phyloP scores from a whole-genome alignment of 2,329 filamentous ascomycete species.

The Hypoxylon sp. region DNA sequence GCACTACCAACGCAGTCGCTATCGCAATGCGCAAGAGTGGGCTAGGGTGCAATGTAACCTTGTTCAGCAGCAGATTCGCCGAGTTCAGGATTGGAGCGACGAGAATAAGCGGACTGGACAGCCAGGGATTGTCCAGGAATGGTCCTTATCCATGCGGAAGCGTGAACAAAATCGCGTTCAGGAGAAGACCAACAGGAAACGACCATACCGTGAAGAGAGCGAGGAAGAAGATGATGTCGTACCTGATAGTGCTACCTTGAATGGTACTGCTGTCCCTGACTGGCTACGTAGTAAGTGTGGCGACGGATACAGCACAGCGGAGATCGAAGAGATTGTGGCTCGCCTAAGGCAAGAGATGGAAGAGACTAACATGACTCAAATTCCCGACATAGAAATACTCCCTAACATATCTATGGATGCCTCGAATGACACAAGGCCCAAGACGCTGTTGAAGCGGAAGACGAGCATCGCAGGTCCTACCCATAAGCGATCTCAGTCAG shows the following conservation, averaged over 20 bases:
- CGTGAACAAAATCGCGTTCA: constrained; percentile 73
- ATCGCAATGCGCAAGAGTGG: constrained; percentile 75
- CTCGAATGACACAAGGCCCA: constrained; percentile 50
- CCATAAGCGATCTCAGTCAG: constrained; percentile 57
- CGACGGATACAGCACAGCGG: constrained; percentile 63
- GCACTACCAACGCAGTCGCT: constrained; percentile 83
- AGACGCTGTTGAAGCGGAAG: constrained; percentile 50
- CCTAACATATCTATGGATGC: constrained; percentile 65
- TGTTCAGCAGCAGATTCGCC: constrained; percentile 72
- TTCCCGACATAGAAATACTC: constrained; percentile 73
- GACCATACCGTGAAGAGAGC: constrained; percentile 52
- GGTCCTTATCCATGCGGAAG: constrained; percentile 75
- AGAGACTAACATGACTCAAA: constrained; percentile 59
- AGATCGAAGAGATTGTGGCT: constrained; percentile 64
- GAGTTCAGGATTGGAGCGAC: constrained; percentile 75
- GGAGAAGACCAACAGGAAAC: constrained; percentile 56
- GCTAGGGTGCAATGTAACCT: constrained; percentile 74
- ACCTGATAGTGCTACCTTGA: constrained; percentile 52
- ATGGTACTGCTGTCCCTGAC: constrained; percentile 61
- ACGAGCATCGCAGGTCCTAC: constrained; percentile 29
- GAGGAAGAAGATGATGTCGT: constrained; percentile 53
- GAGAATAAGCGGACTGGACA: constrained; percentile 58
- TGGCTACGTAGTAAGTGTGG: constrained; percentile 66
- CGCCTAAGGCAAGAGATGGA: constrained; percentile 63
- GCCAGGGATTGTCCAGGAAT: constrained; percentile 67